Conservation (phyloP, 257 asterid genomes). For the Solanum chilense region DNA sequence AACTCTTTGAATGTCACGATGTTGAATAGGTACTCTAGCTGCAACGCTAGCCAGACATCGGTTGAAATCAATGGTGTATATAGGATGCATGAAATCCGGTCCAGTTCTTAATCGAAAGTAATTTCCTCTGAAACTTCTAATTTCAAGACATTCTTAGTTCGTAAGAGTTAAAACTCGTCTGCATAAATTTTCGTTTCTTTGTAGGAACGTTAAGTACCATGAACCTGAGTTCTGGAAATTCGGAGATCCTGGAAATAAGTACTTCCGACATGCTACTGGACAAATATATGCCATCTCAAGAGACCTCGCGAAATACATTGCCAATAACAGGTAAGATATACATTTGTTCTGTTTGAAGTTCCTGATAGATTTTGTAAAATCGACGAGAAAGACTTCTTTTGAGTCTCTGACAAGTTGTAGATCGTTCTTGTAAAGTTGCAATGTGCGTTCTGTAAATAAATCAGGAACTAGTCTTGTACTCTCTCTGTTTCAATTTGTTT, state of each 20-base stretch:
- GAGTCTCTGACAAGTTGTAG: no score
- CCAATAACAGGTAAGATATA: constrained; percentile 31
- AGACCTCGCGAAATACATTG: constrained; percentile 36
- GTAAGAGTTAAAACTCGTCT: background rate
- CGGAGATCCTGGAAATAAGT: constrained; percentile 48
- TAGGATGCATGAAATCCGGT: constrained; percentile 67
- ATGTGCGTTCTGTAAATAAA: background rate
- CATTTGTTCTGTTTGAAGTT: background rate
- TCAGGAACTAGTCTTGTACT: background rate
- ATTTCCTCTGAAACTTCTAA: background rate
- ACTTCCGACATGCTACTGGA: constrained; percentile 60
- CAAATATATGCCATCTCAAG: constrained; percentile 54
- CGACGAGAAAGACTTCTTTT: background rate
- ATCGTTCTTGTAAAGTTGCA: no score
- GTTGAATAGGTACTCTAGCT: constrained; percentile 41
- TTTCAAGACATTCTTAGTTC: background rate
- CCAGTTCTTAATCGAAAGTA: constrained; percentile 54
- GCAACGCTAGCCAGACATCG: constrained; percentile 48
- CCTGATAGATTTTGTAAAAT: background rate
- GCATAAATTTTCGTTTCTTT: background rate
- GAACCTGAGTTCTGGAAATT: constrained; percentile 59
- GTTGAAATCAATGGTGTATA: constrained; percentile 40
- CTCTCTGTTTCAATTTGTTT: no score
- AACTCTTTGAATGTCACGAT: background rate
- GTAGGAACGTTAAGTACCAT: constrained; percentile 48